Evolutionary conservation across 1,284 basidiomycete genomes (phyloP).

Genomic region (Dichomitus squalens): DNA sequence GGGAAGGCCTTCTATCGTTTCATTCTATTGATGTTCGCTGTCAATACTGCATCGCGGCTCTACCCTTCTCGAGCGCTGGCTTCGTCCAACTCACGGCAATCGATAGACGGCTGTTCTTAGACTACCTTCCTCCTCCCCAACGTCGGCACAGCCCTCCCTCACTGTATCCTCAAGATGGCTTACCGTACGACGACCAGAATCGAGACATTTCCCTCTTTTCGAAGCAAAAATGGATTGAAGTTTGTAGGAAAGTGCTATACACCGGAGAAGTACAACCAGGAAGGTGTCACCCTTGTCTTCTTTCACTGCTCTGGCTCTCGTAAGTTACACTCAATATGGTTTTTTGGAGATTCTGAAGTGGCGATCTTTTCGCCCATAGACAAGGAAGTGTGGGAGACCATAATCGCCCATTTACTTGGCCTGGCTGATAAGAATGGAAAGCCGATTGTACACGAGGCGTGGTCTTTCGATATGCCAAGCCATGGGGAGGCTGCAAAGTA

Average conservation of each 20-base stretch:
- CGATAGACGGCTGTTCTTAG: too few relatives aligned
- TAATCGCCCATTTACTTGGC: background rate
- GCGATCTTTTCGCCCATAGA: background rate
- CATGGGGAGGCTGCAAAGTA: conserved; percentile 7
- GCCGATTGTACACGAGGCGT: conserved; percentile 2
- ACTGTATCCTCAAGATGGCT: too few relatives aligned
- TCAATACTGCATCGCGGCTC: too few relatives aligned
- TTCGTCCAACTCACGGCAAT: too few relatives aligned
- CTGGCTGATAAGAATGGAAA: background rate
- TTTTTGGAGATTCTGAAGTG: background rate
- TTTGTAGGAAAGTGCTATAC: background rate
- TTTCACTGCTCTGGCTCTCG: conserved; percentile 15
- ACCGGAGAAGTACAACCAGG: background rate
- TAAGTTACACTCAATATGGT: background rate
- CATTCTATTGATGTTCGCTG: too few relatives aligned
- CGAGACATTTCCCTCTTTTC: background rate
- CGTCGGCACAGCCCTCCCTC: too few relatives aligned
- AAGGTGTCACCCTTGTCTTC: conserved; percentile 13
- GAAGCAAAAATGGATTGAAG: background rate
- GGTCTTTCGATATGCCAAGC: conserved; percentile 14
- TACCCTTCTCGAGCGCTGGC: too few relatives aligned
- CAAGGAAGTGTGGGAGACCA: background rate
- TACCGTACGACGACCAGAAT: background rate
- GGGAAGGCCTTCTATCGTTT: too few relatives aligned
- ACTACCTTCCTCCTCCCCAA: too few relatives aligned